phyloP scores from a whole-genome alignment of 371 early-diverging fungal species.

The Sporodiniella umbellata region DNA sequence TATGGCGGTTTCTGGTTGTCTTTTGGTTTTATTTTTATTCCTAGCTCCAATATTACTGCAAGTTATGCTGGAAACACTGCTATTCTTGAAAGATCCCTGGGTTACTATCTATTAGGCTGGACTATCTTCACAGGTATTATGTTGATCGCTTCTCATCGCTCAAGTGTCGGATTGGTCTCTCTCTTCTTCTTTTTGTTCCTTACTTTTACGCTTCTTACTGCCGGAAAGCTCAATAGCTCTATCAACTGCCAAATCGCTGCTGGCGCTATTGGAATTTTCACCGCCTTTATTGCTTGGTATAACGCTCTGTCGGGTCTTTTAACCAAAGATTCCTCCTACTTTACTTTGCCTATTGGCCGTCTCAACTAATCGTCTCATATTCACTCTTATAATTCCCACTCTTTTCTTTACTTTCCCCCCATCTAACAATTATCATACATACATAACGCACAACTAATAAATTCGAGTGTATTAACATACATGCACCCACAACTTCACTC shows the following conservation, averaged over 20 bases:
- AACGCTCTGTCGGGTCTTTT: slow-evolving; percentile 64
- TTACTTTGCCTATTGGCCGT: slow-evolving; percentile 51
- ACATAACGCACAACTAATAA: too few relatives aligned
- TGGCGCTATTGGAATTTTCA: slow-evolving; percentile 66
- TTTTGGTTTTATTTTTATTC: slow-evolving; percentile 58
- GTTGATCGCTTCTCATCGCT: slow-evolving; percentile 65
- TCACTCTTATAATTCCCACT: background rate
- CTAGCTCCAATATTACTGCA: slow-evolving; percentile 45
- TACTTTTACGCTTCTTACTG: slow-evolving; percentile 64
- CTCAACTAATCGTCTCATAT: slow-evolving; percentile 15
- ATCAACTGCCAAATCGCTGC: slow-evolving; percentile 44
- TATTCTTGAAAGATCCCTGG: slow-evolving; percentile 55
- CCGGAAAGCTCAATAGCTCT: slow-evolving; percentile 38
- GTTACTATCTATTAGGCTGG: slow-evolving; percentile 71
- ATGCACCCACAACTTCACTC: too few relatives aligned
- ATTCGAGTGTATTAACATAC: too few relatives aligned
- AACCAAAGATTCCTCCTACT: slow-evolving; percentile 53
- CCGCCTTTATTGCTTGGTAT: slow-evolving; percentile 74
- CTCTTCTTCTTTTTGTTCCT: slow-evolving; percentile 65
- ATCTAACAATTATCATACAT: too few relatives aligned
- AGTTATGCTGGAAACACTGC: slow-evolving; percentile 40
- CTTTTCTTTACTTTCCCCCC: background rate
- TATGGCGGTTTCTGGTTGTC: slow-evolving; percentile 79
- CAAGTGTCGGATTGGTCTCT: slow-evolving; percentile 54
- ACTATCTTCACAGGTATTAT: slow-evolving; percentile 67